Base-by-base conservation (phyloP, 192 early-diverging fungal species). In the Dissophora globulifera region DNA sequence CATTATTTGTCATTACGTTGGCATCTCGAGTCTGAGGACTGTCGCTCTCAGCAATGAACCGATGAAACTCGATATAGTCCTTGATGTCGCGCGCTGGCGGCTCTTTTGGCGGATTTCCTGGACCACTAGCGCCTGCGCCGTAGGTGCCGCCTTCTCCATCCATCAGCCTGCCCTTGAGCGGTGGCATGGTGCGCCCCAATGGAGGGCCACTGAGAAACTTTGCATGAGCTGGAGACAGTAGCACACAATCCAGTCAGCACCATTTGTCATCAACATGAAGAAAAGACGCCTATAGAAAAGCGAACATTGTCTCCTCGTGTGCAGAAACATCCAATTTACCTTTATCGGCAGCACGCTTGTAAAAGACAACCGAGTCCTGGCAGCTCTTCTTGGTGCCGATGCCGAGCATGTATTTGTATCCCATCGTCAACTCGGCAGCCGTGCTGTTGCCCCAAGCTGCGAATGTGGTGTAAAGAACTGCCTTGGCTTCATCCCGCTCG, bases 91-190 rank as follows among this genome's bases (percentile, higher is more conserved):
- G 32, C 54, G 30, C 33, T 67, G 80, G 50, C 33, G 60, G 33
- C 59, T 47, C 47, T 46, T 23, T 48, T 16, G 59, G 35, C 16
- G 62, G 56, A 31, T 41, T 49, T 62, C 31, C 60, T 54, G 58
- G 68, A 71, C 86, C 67, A 81, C 89, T 84, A 3, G 95, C 92
- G 25, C 89, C 92, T 58, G 89, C 85, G 6, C 97, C 96, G 74
- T 92, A 99, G 0, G 93, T 84, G 17, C 97, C 95, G 30, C 93
- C 94, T 43, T 89, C 81, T 2, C 88, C 81, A 50, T 95, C 93
- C 7, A 90, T 83, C 53, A 99, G 79, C 29, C 90, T 82, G 33
- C 85, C 76, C 58, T 91, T 90, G 12, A 83, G 58, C 17, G 83
- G 81, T 9, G 94, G 93, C 74, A 92, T 74, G 10, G 83, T 79